Conservation (phyloP, 306 rosid species). For the Citrullus amarus region DNA sequence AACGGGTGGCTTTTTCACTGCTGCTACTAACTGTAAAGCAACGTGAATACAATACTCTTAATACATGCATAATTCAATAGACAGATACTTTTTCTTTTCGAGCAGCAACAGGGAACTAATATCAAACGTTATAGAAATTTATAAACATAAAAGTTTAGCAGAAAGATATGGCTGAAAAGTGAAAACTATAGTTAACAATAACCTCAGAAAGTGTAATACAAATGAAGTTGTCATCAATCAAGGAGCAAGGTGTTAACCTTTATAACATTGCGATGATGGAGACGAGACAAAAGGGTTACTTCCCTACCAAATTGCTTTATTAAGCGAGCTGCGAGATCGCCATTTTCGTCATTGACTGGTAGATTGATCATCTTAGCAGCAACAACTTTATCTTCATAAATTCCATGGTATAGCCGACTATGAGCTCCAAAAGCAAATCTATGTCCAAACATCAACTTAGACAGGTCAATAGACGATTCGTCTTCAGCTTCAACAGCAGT, state of each 20-base stretch:
- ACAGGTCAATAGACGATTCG: constrained; percentile 63
- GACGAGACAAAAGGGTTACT: constrained; percentile 69
- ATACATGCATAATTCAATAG: constrained; percentile 5
- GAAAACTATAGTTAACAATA: neutral
- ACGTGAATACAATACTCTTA: constrained; percentile 1
- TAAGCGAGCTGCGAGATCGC: constrained; percentile 43
- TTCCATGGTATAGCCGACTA: constrained; percentile 85
- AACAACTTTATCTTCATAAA: constrained; percentile 52
- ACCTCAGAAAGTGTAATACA: neutral
- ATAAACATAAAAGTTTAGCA: neutral
- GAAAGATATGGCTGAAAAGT: neutral
- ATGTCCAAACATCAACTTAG: constrained; percentile 57
- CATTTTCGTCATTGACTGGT: constrained; percentile 66
- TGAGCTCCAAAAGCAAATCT: constrained; percentile 95
- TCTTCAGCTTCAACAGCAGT: constrained; percentile 63
- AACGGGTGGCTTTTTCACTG: constrained; percentile 64
- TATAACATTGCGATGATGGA: constrained; percentile 64
- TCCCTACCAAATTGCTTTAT: constrained; percentile 66
- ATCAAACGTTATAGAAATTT: neutral
- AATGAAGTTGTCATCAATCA: neutral
- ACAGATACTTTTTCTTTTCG: neutral
- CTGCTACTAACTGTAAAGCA: constrained; percentile 57
- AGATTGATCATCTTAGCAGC: constrained; percentile 66
- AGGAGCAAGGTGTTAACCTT: constrained; percentile 31
- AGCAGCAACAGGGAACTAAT: neutral